Conservation (phyloP, 495 filamentous ascomycete genomes). For the Aspergillus biplanus region DNA sequence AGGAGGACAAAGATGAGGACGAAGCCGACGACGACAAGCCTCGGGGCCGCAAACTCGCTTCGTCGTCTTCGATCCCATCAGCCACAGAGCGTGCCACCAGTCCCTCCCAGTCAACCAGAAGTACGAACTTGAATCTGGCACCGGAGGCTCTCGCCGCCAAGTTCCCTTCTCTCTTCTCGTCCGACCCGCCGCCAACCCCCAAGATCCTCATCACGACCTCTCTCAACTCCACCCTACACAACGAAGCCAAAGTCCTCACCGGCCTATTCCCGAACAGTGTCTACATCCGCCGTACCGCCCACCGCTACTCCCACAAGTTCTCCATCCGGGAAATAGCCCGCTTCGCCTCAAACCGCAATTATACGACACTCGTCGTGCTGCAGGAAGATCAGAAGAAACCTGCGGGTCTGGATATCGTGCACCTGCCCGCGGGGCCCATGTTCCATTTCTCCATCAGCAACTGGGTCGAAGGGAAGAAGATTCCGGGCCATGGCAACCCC, state of each 20-base stretch:
- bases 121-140: slow-evolving; percentile 71
- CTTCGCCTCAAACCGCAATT: slow-evolving; percentile 80
- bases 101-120: slow-evolving; percentile 65
- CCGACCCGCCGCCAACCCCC: slow-evolving; percentile 58
- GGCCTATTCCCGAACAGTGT: slow-evolving; percentile 82
- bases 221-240: slow-evolving; percentile 81
- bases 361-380: slow-evolving; percentile 77
- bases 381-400: slow-evolving; percentile 85
- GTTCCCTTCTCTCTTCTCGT: slow-evolving; percentile 81
- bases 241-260: slow-evolving; percentile 76
- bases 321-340: slow-evolving; percentile 85
- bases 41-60: slow-evolving; percentile 31
- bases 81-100: slow-evolving; percentile 58
- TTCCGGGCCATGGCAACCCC: slow-evolving; percentile 86
- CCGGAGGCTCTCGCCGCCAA: slow-evolving; percentile 68
- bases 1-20: slow-evolving; percentile 39
- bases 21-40: slow-evolving; percentile 46
- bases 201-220: slow-evolving; percentile 91
- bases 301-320: slow-evolving; percentile 82
- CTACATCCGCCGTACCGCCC: slow-evolving; percentile 83
- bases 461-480: slow-evolving; percentile 80
- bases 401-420: slow-evolving; percentile 75
- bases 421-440: slow-evolving; percentile 82
- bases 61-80: slow-evolving; percentile 41
- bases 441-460: slow-evolving; percentile 86